Percentiles rank a stretch among this genome's conserved stretches.
phyloP scores from a whole-genome alignment of 2,329 filamentous ascomycete genomes.

The Neonectria coccinea region DNA sequence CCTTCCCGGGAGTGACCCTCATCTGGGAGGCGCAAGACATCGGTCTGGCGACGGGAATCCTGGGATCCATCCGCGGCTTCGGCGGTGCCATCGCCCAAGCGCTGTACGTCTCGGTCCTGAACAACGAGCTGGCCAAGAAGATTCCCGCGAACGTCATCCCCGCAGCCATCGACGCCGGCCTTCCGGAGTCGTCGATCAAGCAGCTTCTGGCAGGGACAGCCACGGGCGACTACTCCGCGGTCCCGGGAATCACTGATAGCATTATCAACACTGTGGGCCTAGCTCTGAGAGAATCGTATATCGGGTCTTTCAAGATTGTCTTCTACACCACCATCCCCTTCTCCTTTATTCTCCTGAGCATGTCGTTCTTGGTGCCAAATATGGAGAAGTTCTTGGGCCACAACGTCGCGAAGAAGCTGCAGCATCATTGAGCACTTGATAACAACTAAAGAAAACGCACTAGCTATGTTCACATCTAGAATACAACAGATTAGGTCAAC shows the following conservation, averaged over 20 bases:
- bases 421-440: conserved; percentile 30
- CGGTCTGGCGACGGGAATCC: conserved; percentile 56
- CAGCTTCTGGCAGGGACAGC: conserved; percentile 49
- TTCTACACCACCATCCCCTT: conserved; percentile 56
- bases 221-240: conserved; percentile 46
- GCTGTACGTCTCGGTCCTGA: conserved; percentile 53
- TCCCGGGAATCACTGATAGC: conserved; percentile 51
- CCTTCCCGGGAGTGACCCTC: conserved; percentile 57
- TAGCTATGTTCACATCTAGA: not conserved
- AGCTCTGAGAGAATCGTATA: conserved; percentile 54
- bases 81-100: conserved; percentile 53
- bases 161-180: conserved; percentile 51
- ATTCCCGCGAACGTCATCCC: conserved; percentile 50
- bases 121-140: conserved; percentile 50
- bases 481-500: not conserved
- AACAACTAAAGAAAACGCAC: not conserved
- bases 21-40: conserved; percentile 61
- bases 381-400: conserved; percentile 57
- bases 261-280: conserved; percentile 49
- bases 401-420: conserved; percentile 59
- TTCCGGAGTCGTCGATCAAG: conserved; percentile 49
- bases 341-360: conserved; percentile 52
- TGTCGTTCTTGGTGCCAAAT: conserved; percentile 55
- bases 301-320: conserved; percentile 56
- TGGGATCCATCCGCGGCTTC: conserved; percentile 59